A percentile compares a stretch with the other conserved stretches of the same genome.
Conservation (phyloP, 805 yeast genomes). For the Ogataea naganishii region DNA sequence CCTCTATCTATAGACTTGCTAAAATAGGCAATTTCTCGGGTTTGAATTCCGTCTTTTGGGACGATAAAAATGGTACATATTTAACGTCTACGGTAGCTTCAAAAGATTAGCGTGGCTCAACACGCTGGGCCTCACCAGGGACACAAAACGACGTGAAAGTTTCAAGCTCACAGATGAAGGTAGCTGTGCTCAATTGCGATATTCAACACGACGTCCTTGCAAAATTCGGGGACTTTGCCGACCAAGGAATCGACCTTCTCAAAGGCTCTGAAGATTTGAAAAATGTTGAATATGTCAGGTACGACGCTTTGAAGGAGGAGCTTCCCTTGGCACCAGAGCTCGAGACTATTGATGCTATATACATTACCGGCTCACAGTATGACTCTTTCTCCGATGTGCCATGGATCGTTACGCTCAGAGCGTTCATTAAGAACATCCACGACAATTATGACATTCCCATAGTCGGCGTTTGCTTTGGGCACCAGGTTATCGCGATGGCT, state of each 20-base stretch:
- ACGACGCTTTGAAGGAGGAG: conserved; percentile 9
- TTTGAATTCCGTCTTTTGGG: too few species aligned
- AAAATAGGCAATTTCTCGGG: too few species aligned
- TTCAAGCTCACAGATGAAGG: too few species aligned
- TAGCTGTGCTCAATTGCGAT: conserved; percentile 34
- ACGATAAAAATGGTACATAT: too few species aligned
- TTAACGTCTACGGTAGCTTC: too few species aligned
- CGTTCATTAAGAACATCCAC: conserved; percentile 20
- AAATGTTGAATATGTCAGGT: too few species aligned
- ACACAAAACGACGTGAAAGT: too few species aligned
- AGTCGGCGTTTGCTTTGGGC: conserved; percentile 82
- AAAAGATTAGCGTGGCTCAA: too few species aligned
- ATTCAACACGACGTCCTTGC: conserved; percentile 22
- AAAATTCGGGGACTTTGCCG: conserved; percentile 46
- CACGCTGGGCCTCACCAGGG: too few species aligned
- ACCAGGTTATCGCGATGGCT: conserved; percentile 65
- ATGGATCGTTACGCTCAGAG: conserved; percentile 34
- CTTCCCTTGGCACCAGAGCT: conserved; percentile 19
- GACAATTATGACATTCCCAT: conserved; percentile 30
- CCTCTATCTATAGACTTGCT: too few species aligned
- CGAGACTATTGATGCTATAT: conserved; percentile 29
- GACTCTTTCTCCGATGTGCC: conserved; percentile 34
- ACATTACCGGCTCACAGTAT: conserved; percentile 43
- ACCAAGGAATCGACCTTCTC: conserved; percentile 30
- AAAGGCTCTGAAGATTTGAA: conserved; percentile 9